A percentile compares a stretch with the other conserved stretches of the same genome.
Evolutionary conservation across 768 basidiomycete species (phyloP).

Genomic region (Termitomyces sp.): DNA sequence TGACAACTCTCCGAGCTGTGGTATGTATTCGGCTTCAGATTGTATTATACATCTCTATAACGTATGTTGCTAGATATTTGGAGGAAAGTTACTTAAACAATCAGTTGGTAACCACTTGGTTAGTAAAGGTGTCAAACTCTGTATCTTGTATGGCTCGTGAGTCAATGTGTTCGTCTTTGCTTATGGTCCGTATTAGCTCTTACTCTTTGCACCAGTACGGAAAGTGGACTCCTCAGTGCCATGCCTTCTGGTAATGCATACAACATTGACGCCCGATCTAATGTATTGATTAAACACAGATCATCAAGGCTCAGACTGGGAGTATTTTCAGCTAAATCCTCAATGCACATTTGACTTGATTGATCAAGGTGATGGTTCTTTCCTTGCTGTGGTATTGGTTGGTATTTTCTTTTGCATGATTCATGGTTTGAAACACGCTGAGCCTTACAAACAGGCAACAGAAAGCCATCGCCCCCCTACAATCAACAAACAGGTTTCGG

Average conservation of each 20-base stretch:
- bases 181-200: too few relatives aligned
- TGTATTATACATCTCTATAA: neutral
- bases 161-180: neutral
- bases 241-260: neutral
- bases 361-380: neutral
- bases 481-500: neutral
- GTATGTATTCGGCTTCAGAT: neutral
- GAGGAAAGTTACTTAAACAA: neutral
- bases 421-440: too few relatives aligned
- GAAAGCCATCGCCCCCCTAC: neutral
- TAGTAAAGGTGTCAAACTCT: neutral
- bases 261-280: neutral
- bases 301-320: neutral
- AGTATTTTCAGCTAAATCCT: constrained; percentile 2
- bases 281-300: neutral
- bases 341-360: neutral
- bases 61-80: neutral
- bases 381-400: neutral
- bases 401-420: neutral
- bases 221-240: neutral
- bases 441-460: neutral
- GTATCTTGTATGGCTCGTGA: neutral
- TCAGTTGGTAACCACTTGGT: neutral
- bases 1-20: neutral
- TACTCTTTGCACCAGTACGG: neutral